Evolutionary conservation across 1,139 yeast species (phyloP).

Genomic region (Geotrichum armillariae): DNA sequence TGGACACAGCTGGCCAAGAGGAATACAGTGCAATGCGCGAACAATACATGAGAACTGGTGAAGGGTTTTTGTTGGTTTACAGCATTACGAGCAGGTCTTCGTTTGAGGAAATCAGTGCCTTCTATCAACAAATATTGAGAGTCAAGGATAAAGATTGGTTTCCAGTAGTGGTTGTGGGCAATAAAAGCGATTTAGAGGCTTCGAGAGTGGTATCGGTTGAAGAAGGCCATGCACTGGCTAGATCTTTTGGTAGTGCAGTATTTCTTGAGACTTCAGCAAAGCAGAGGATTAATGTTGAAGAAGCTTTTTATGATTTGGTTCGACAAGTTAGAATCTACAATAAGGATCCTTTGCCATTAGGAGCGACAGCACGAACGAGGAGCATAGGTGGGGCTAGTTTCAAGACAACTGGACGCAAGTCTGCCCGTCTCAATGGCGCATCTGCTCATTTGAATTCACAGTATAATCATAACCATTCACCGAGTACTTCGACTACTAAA

Average conservation of each 20-base stretch:
- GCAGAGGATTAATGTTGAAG: slow-evolving; percentile 90
- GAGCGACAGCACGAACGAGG: neutral
- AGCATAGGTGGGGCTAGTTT: neutral
- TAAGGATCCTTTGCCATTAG: slow-evolving; percentile 26
- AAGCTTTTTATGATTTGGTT: slow-evolving; percentile 78
- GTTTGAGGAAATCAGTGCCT: slow-evolving; percentile 72
- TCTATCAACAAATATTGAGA: slow-evolving; percentile 79
- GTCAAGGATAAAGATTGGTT: slow-evolving; percentile 59
- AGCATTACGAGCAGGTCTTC: slow-evolving; percentile 80
- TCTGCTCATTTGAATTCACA: neutral
- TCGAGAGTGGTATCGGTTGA: slow-evolving; percentile 64
- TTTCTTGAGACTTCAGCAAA: slow-evolving; percentile 94
- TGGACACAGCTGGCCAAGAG: slow-evolving; percentile 93
- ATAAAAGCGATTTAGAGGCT: slow-evolving; percentile 70
- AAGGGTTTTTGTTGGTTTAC: slow-evolving; percentile 50
- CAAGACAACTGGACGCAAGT: neutral
- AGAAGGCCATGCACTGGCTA: slow-evolving; percentile 77
- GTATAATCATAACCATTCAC: neutral
- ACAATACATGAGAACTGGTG: slow-evolving; percentile 74
- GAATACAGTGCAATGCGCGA: slow-evolving; percentile 92
- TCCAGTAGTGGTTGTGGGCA: slow-evolving; percentile 43
- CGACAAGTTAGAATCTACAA: slow-evolving; percentile 56
- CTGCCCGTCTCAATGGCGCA: neutral
- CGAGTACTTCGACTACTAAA: neutral
- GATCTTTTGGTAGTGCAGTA: slow-evolving; percentile 63